Evolutionary conservation across 305 asterid genomes (phyloP).

Genomic region (Solanum chacoense): DNA sequence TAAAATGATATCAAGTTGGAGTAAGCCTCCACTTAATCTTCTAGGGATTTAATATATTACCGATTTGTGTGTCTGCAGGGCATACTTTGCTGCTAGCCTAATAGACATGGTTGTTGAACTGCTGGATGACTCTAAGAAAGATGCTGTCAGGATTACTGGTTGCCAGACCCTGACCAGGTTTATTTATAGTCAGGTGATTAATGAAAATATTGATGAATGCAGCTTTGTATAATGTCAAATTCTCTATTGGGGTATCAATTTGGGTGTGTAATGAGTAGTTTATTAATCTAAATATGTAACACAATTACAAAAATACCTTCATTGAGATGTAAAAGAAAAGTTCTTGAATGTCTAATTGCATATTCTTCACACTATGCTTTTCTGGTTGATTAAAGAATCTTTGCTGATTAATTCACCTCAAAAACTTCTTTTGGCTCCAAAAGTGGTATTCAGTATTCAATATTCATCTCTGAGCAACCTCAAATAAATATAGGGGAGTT

Average conservation of each 20-base stretch:
- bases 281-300: neutral
- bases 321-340: neutral
- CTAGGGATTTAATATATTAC: neutral
- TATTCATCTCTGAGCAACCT: neutral
- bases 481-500: neutral
- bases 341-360: neutral
- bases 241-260: neutral
- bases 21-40: neutral
- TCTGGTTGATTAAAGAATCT: neutral
- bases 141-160: constrained; percentile 53
- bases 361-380: neutral
- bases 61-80: constrained; percentile 46
- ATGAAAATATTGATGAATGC: neutral
- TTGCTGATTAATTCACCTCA: neutral
- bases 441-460: neutral
- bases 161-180: constrained; percentile 71
- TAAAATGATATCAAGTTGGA: neutral
- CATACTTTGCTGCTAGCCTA: constrained; percentile 66
- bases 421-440: neutral
- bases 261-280: neutral
- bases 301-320: neutral
- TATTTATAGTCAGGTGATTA: constrained; percentile 74
- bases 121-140: constrained; percentile 62
- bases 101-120: constrained; percentile 59
- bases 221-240: neutral